phyloP scores from a whole-genome alignment of 805 yeast genomes.

The Saccharomycopsis selenospora region DNA sequence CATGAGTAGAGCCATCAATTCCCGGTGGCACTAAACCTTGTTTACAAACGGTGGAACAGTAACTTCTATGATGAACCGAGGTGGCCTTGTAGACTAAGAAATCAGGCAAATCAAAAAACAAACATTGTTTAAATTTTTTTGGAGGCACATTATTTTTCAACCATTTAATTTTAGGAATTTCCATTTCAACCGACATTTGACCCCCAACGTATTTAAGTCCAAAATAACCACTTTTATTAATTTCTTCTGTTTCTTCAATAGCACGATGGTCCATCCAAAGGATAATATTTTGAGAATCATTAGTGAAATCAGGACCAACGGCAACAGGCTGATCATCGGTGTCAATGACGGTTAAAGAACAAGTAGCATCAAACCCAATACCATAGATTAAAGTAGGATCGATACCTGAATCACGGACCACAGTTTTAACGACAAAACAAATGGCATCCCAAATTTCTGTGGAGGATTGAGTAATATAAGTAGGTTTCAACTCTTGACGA shows the following conservation, averaged over 20 bases:
- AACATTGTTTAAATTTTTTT: slow-evolving; percentile 48
- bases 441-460: slow-evolving; percentile 88
- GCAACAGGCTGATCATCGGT: slow-evolving; percentile 62
- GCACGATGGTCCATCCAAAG: slow-evolving; percentile 99
- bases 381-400: slow-evolving; percentile 67
- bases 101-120: slow-evolving; percentile 91
- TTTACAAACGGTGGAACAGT: slow-evolving; percentile 88
- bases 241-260: slow-evolving; percentile 64
- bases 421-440: slow-evolving; percentile 71
- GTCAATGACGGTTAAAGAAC: slow-evolving; percentile 79
- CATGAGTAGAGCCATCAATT: slow-evolving; percentile 75
- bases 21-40: slow-evolving; percentile 93
- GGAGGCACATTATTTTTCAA: slow-evolving; percentile 73
- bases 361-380: slow-evolving; percentile 95
- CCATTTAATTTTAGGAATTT: slow-evolving; percentile 96
- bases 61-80: slow-evolving; percentile 78
- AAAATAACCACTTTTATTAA: slow-evolving; percentile 74
- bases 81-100: slow-evolving; percentile 89
- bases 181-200: slow-evolving; percentile 97
- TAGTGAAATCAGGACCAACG: slow-evolving; percentile 85
- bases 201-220: slow-evolving; percentile 93
- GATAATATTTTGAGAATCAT: slow-evolving; percentile 71
- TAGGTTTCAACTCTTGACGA: slow-evolving; percentile 66
- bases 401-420: slow-evolving; percentile 67
- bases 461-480: slow-evolving; percentile 77